Evolutionary conservation across 306 rosid genomes (phyloP), one percentile per base, ranked within the genome.

Genomic region (Malus fusca): DNA sequence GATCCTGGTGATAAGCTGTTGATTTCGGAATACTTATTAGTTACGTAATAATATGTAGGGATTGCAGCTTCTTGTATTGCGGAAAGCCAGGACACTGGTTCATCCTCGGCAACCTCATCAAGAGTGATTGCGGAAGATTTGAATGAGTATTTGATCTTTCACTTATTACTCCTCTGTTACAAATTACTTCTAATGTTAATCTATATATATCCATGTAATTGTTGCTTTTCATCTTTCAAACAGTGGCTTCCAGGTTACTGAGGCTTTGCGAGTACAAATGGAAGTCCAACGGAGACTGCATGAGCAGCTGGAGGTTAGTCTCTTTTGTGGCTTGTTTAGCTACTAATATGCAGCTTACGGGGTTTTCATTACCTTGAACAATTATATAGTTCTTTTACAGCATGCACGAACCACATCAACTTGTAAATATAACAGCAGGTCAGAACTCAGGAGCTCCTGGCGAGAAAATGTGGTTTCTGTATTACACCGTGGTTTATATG

Each of bases 221-320:
- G 68, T 75, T 25, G 73, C 37, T 40, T 60, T 79, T 70, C 74
- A 2, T 74, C 23, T 63, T 72, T 56, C 25, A 56, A 78, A 73
- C 84, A 85, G 91, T 63, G 87, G 91, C 42, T 82, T 72, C 78
- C 88, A 87, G 75, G 87, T 87, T 51, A 85, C 91, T 4, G 91
- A 87, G 88, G 91, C 91, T 40, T 73, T 87, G 80, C 80, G 88
- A 68, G 84, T 85, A 19, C 91, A 87, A 78, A 87, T 87, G 91
- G 91, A 87, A 80, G 91, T 87, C 77, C 91, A 87, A 72, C 68
- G 85, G 77, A 82, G 87, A 80, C 79, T 87, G 79, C 91, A 87
- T 70, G 91, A 87, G 81, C 91, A 87, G 72, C 84, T 87, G 48
- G 91, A 87, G 91, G 91, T 82, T 80, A 82, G 83, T 75, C 25